These are phyloP conservation scores for Moringa oleifera DNA, from an alignment of 345 rosid species.

Conservation along the genomic window DNA sequence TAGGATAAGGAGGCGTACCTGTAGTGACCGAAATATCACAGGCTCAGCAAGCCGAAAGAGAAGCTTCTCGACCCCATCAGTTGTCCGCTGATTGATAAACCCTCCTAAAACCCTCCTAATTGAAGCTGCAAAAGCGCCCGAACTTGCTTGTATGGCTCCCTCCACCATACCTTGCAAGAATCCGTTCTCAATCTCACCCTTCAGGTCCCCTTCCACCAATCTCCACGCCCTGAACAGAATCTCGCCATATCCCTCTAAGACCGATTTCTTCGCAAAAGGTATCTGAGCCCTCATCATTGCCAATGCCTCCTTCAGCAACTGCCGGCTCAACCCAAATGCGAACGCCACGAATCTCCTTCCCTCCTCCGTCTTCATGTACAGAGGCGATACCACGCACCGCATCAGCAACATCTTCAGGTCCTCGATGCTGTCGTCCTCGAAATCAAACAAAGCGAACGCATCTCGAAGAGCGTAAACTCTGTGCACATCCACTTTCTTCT, in stretches of 20 bases:
- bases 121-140: slow-evolving; percentile 49
- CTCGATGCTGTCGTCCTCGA: slow-evolving; percentile 82
- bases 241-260: slow-evolving; percentile 82
- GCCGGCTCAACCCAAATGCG: slow-evolving; percentile 66
- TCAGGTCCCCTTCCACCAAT: slow-evolving; percentile 45
- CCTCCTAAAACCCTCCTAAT: slow-evolving; percentile 79
- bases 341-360: slow-evolving; percentile 74
- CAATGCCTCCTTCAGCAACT: slow-evolving; percentile 67
- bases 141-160: slow-evolving; percentile 61
- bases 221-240: slow-evolving; percentile 83
- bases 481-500: slow-evolving; percentile 82
- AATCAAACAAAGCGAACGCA: slow-evolving; percentile 71
- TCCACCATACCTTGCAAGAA: slow-evolving; percentile 72
- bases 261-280: slow-evolving; percentile 76
- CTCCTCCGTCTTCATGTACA: slow-evolving; percentile 73
- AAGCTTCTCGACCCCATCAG: slow-evolving; percentile 78
- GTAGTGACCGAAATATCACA: slow-evolving; percentile 78
- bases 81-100: slow-evolving; percentile 61
- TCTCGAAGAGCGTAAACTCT: slow-evolving; percentile 70
- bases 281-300: slow-evolving; percentile 87
- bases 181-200: slow-evolving; percentile 65
- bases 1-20: slow-evolving; percentile 35
- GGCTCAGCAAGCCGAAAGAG: slow-evolving; percentile 83
- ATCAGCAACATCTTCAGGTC: slow-evolving; percentile 72
- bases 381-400: slow-evolving; percentile 71